Base-by-base conservation (phyloP, 2,329 filamentous ascomycete genomes). In the Diplodia mutila region DNA sequence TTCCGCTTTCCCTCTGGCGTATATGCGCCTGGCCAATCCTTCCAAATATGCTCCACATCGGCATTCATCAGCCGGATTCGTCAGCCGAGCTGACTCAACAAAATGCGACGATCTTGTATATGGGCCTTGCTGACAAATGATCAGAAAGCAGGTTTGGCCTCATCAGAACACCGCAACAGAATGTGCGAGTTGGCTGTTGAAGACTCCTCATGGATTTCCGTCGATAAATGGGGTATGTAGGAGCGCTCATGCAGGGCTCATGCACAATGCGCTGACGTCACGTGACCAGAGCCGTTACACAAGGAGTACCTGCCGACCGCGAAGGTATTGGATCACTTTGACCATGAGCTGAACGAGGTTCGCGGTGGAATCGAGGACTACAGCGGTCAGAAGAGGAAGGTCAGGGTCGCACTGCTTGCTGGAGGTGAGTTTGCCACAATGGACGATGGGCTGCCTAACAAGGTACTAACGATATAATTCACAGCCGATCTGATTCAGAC, bases 101-200 rank as follows among this genome's bases (percentile, higher is more conserved):
- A 63, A 63, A n/a, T 51, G 57, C 39, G 59, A 25, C 46, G 42
- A 63, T 51, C 59, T 11, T 21, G 48, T 42, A 32, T 61, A 37
- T 91, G 70, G 88, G 87, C 67, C 87, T 90, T 74, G 87, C 88
- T 51, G 90, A 96, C 81, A 92, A 34, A 51, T n/a, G 42, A 46
- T 12, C 27, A 93, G 77, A 95, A 96, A 81, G 88, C 88, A 63
- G 91, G 92, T 55, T 82, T 95, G 46, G 92, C 91, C 16, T 88
- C 87, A 69, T 89, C 91, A 42, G 83, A 88, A 68, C 90, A 94
- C 69, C 83, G 91, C 82, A 86, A 95, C 71, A 88, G 90, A 70
- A 97, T 97, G 94, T 97, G 93, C 79, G 87, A 91, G 73, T 84
- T 96, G 46, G 93, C 93, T 8, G 89, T 93, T 27, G 86, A 91